A percentile compares a stretch with the other conserved stretches of the same genome.
phyloP scores from a whole-genome alignment of 805 yeast genomes.

The Candida dajiaensis region DNA sequence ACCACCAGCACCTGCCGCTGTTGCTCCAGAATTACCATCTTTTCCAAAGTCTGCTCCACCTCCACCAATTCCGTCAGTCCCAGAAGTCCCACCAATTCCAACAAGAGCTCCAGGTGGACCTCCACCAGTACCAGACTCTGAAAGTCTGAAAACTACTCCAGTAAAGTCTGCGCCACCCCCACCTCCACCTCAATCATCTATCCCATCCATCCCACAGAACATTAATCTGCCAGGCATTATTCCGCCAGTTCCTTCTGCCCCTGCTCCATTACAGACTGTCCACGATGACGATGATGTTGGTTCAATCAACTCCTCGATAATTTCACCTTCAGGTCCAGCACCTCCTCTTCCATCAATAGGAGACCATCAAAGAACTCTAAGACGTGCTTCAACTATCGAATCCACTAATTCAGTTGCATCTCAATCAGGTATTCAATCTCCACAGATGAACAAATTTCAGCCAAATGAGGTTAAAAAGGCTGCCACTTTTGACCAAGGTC shows the following conservation, averaged over 20 bases:
- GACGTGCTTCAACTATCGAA: slow-evolving; percentile 2
- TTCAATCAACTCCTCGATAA: slow-evolving; percentile 6
- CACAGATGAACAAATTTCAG: slow-evolving; percentile 5
- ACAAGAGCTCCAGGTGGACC: slow-evolving; percentile 16
- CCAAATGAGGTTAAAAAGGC: slow-evolving; percentile 11
- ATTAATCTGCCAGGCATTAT: slow-evolving; percentile 3
- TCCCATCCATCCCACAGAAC: background rate
- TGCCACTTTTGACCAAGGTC: slow-evolving; percentile 16
- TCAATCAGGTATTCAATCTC: slow-evolving; percentile 4
- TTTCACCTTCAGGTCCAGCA: slow-evolving; percentile 1
- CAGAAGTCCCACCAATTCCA: slow-evolving; percentile 16
- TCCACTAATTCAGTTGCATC: slow-evolving; percentile 1
- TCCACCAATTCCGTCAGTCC: slow-evolving; percentile 17
- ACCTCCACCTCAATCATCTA: slow-evolving; percentile 5
- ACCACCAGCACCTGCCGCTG: slow-evolving; percentile 9
- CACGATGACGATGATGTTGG: slow-evolving; percentile 3
- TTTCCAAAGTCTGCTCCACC: slow-evolving; percentile 14
- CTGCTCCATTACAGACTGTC: slow-evolving; percentile 2
- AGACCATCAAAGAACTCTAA: slow-evolving; percentile 3
- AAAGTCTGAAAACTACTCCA: slow-evolving; percentile 1
- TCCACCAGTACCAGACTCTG: slow-evolving; percentile 10
- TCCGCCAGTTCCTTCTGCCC: slow-evolving; percentile 6
- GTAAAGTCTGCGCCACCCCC: slow-evolving; percentile 8
- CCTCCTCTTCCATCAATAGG: background rate
- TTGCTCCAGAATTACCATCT: slow-evolving; percentile 2